Evolutionary conservation across 129 eudicot species (phyloP).

Genomic region (Oenanthe sinensis): DNA sequence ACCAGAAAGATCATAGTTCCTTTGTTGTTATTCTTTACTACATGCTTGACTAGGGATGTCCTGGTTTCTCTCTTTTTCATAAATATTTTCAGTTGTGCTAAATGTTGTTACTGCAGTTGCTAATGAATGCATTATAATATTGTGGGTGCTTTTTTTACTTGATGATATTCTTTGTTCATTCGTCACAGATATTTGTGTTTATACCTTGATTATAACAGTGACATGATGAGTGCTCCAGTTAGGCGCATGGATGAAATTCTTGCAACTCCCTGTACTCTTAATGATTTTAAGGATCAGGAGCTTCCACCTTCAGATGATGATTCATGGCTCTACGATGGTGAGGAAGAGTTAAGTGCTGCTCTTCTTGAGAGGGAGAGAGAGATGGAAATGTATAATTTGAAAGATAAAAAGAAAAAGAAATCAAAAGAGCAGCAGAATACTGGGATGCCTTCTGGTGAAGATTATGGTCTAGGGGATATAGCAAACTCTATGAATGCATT

Average conservation of each 20-base stretch:
- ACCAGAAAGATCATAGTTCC: not conserved
- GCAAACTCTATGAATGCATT: conserved; percentile 81
- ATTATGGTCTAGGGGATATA: conserved; percentile 62
- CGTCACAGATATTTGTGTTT: not conserved
- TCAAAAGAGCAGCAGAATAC: conserved; percentile 45
- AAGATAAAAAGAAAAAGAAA: conserved; percentile 51
- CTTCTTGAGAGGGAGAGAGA: conserved; percentile 77
- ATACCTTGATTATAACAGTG: conserved; percentile 38
- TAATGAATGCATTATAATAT: not conserved
- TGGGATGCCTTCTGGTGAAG: conserved; percentile 38
- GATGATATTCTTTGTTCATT: not conserved
- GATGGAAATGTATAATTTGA: conserved; percentile 53
- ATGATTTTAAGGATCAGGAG: conserved; percentile 52
- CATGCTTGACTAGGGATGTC: not conserved
- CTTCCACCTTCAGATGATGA: conserved; percentile 87
- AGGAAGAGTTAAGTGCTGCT: conserved; percentile 82
- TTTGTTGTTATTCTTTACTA: not conserved
- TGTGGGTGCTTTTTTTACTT: not conserved
- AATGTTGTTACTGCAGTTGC: not conserved
- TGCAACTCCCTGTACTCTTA: conserved; percentile 33
- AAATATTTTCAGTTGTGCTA: not conserved
- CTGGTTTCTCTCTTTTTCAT: not conserved
- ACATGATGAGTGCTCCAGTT: conserved; percentile 69
- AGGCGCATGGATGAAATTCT: conserved; percentile 84
- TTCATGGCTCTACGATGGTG: conserved; percentile 88